Evolutionary conservation across 306 rosid species (phyloP).

Genomic region (Comarum palustre): DNA sequence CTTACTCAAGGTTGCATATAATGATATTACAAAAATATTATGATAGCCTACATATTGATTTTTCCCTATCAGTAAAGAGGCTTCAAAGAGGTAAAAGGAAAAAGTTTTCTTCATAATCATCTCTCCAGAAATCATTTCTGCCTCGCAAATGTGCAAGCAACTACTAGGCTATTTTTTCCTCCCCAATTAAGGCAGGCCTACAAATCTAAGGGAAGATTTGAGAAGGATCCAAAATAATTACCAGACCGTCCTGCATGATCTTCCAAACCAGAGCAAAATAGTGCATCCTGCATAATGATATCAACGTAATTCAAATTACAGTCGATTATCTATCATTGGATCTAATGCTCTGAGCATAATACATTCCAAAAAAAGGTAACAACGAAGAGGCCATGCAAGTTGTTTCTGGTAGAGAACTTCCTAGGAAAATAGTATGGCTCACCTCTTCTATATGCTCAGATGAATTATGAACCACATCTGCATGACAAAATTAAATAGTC

Average conservation of each 20-base stretch:
- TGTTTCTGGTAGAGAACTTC: background rate
- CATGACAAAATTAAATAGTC: constrained; percentile 21
- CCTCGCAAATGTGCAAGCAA: background rate
- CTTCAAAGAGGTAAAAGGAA: background rate
- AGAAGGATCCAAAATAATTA: constrained; percentile 25
- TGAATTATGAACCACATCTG: constrained; percentile 52
- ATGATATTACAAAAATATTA: background rate
- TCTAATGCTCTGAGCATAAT: constrained; percentile 6
- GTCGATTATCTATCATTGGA: constrained; percentile 3
- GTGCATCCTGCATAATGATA: constrained; percentile 52
- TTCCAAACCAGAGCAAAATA: constrained; percentile 59
- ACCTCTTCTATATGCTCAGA: constrained; percentile 62
- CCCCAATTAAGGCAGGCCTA: background rate
- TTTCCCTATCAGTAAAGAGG: background rate
- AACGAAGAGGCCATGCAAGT: constrained; percentile 8
- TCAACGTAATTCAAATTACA: constrained; percentile 19
- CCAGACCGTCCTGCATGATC: constrained; percentile 64
- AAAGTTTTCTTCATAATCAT: background rate
- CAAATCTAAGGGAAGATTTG: background rate
- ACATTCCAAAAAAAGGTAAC: background rate
- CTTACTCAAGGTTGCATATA: background rate
- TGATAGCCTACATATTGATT: background rate
- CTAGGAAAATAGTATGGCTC: constrained; percentile 4
- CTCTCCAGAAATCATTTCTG: background rate
- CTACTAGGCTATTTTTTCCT: background rate